Evolutionary conservation across 2,329 filamentous ascomycete genomes (phyloP), one percentile per base, ranked within the genome.

Genomic region (Colletotrichum scovillei): DNA sequence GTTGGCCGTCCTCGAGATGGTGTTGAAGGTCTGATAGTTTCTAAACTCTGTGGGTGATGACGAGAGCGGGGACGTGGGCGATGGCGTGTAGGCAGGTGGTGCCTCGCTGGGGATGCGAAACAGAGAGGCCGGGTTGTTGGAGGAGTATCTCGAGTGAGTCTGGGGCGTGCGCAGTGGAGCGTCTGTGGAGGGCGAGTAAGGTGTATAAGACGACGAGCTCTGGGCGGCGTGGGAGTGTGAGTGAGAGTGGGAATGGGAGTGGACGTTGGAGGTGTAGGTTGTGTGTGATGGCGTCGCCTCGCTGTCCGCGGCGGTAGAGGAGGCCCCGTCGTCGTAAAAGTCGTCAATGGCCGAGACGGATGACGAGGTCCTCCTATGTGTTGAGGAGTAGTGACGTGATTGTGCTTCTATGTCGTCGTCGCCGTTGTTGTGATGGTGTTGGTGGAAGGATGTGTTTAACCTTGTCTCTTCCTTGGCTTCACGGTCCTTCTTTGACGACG

Each of bases 71-170:
- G 72, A 74, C 12, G 72, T 72, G 57, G 72, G 80, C 16, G 82
- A 85, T 8, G 86, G 86, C 2, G 85, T 86, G 77, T 89, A 89
- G 11, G 87, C 87, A 7, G 87, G 87, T 11, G 87, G 87, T 6
- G 87, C 86, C 69, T 87, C 85, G 53, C 76, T 74, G 3, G 77
- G 80, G 46, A 75, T 71, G 72, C 74, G 72, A 30, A 74, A 74
- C 14, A 74, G 38, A 16, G 69, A 69, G 9, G 70, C 32, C 35
- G 69, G 14, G 1, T 66, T 24, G 14, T 66, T 24, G 19, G 64
- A 73, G 52, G 55, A 70, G 24, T 66, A 60, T 19, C 71, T 72
- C 19, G 67, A 71, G 28, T 69, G 77, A 74, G 72, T 73, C 35
- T 56, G 49, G 28, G 73, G 70, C 2, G 73, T 69, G 57, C 73